These are phyloP conservation scores for Barnettozyma sucrosica DNA, from an alignment of 805 yeast species.

Conservation along the genomic window DNA sequence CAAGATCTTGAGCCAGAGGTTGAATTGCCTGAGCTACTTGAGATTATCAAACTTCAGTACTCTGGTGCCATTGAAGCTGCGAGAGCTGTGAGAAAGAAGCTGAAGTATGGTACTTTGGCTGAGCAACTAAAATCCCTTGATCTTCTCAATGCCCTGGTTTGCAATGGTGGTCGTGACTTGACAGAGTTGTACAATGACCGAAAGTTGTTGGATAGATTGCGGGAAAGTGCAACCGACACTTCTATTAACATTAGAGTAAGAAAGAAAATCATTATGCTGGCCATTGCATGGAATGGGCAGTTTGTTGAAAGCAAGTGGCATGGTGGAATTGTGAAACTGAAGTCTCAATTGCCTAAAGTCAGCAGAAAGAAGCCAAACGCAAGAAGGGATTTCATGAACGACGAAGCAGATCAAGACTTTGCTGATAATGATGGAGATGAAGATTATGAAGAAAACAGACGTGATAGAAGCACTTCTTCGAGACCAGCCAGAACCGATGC, in stretches of 20 bases:
- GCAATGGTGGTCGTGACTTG: constrained; percentile 40
- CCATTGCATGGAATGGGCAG: constrained; percentile 63
- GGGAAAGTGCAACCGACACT: constrained; percentile 38
- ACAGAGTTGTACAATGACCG: constrained; percentile 56
- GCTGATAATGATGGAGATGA: constrained; percentile 31
- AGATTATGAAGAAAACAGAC: constrained; percentile 16
- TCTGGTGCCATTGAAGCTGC: constrained; percentile 70
- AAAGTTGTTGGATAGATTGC: constrained; percentile 59
- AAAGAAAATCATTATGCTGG: constrained; percentile 43
- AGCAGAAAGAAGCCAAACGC: constrained; percentile 18
- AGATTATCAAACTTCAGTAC: constrained; percentile 30
- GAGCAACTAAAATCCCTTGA: constrained; percentile 68
- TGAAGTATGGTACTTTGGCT: constrained; percentile 69
- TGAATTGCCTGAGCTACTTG: constrained; percentile 30
- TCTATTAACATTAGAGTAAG: constrained; percentile 44
- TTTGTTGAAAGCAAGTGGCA: constrained; percentile 45
- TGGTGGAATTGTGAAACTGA: constrained; percentile 42
- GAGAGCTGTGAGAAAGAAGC: constrained; percentile 78
- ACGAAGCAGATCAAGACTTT: constrained; percentile 41
- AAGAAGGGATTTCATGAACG: constrained; percentile 40
- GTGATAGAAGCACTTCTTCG: background rate
- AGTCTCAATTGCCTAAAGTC: constrained; percentile 36
- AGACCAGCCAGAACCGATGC: constrained; percentile 5
- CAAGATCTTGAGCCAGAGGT: constrained; percentile 29
- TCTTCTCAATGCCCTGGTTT: constrained; percentile 52